These are phyloP conservation scores for Craspedostauros australis DNA, from an alignment of 108 stramenopile species.

Conservation along the genomic window DNA sequence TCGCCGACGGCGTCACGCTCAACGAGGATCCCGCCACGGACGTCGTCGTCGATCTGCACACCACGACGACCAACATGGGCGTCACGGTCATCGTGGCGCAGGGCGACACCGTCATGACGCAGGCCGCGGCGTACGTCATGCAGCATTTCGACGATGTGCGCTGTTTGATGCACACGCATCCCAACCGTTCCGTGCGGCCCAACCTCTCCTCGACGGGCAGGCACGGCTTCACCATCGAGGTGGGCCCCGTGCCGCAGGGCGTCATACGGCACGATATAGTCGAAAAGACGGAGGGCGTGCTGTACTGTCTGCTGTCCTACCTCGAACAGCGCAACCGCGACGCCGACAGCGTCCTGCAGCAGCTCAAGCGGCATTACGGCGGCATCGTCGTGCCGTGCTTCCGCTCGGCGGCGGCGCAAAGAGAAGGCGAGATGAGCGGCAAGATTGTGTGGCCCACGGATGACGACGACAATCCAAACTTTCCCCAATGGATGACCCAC, in stretches of 20 bases:
- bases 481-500: conserved; percentile 45
- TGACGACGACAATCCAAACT: conserved; percentile 47
- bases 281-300: conserved; percentile 42
- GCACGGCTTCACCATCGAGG: conserved; percentile 65
- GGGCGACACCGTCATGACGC: conserved; percentile 45
- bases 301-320: conserved; percentile 47
- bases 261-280: conserved; percentile 55
- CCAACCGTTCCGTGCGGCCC: conserved; percentile 36
- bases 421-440: conserved; percentile 51
- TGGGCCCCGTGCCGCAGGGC: conserved; percentile 63
- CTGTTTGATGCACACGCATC: conserved; percentile 43
- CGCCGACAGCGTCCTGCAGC: neutral
- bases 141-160: conserved; percentile 24
- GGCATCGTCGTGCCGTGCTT: conserved; percentile 41
- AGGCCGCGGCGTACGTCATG: conserved; percentile 53
- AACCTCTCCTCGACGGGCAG: conserved; percentile 43
- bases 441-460: conserved; percentile 51
- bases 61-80: conserved; percentile 67
- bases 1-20: too few relatives aligned
- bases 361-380: conserved; percentile 21
- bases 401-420: conserved; percentile 43
- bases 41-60: conserved; percentile 59
- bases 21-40: conserved; percentile 26
- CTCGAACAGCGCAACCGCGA: conserved; percentile 30
- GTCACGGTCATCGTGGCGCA: conserved; percentile 50